phyloP scores from a whole-genome alignment of 305 asterid species.

The Fraxinus greggii region DNA sequence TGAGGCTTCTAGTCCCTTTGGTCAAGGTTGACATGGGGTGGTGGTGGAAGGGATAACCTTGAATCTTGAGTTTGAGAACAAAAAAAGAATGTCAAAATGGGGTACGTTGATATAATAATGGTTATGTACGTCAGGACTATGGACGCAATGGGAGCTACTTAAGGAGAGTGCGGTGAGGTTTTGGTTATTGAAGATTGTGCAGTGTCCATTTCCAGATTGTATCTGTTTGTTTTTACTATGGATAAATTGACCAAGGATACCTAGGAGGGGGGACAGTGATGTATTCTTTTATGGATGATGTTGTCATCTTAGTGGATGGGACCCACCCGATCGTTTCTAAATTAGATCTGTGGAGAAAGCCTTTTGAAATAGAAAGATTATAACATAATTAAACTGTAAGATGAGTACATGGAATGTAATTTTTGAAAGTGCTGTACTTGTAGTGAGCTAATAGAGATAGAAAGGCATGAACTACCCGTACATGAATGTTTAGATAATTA shows the following conservation, averaged over 20 bases:
- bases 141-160: not conserved
- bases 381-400: not conserved
- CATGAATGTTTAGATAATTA: not conserved
- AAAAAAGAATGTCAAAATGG: not conserved
- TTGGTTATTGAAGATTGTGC: not conserved
- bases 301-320: not conserved
- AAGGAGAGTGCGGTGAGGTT: not conserved
- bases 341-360: not conserved
- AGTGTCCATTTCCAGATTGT: not conserved
- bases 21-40: not conserved
- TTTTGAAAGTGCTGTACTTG: not conserved
- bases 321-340: not conserved
- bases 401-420: not conserved
- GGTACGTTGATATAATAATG: not conserved
- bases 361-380: not conserved
- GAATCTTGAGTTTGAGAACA: constrained; percentile 1
- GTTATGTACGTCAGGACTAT: not conserved
- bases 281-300: not conserved
- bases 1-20: not conserved
- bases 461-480: not conserved
- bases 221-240: not conserved
- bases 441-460: not conserved
- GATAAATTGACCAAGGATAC: not conserved
- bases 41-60: not conserved
- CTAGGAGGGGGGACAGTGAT: not conserved